Evolutionary conservation across 179 eudicot genomes (phyloP), one percentile per base, ranked within the genome.

Genomic region (Silene noctiflora): DNA sequence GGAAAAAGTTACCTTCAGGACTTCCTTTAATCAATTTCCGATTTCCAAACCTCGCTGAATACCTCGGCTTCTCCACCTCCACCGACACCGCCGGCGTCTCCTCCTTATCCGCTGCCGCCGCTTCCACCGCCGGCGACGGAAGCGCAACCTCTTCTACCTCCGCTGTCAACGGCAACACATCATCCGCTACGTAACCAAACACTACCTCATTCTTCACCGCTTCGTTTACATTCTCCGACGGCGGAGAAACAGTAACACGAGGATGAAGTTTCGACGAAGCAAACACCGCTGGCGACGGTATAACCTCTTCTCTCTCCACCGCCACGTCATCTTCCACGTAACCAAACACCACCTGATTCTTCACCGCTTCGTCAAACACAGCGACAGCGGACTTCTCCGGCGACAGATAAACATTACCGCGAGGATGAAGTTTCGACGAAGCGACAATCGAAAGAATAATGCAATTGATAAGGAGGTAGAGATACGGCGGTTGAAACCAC

Each of bases 361-460:
- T 42, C 11, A 42, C 46, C 46, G 46, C 46, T 42, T 42, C 46
- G 46, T 42, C 46, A 27, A 73, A 27, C 13, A 39, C 70, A 25
- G 71, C 63, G 46, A 42, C 46, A 9, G 22, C 67, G 27, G 31
- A 20, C 4, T 42, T 42, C 46, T 42, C 46, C 46, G 12, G 11
- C 46, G 2, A 8, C 46, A 12, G 12, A 42, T 11, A 42, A 42
- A 69, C 48, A 33, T 69, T 65, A 75, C 44, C 79, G 66, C 71
- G 55, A 0, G 81, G 59, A 31, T 85, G 89, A 1, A 90, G 83
- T 84, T 89, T 90, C 7, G 97, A 89, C 20, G 91, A 83, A 1
- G 97, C 97, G 29, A 90, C 89, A 59, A 91, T 87, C 59, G 89
- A 82, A 83, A 91, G 79, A 75, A 91, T 91, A 81, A 91, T 91